phyloP scores from a whole-genome alignment of 345 rosid genomes.

The Excoecaria agallocha region DNA sequence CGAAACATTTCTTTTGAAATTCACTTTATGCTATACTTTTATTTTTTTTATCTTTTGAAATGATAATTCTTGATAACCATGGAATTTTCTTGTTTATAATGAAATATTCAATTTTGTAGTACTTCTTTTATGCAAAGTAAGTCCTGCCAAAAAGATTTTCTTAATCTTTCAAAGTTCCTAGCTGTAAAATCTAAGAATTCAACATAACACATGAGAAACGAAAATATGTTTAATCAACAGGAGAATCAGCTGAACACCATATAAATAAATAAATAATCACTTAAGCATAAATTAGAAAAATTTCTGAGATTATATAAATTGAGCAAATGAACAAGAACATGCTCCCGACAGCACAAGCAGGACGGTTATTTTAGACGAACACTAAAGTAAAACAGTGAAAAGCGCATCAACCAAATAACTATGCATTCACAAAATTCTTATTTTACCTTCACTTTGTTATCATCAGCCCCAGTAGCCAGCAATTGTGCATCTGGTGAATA shows the following conservation, averaged over 20 bases:
- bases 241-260: background rate
- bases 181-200: background rate
- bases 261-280: too few relatives aligned
- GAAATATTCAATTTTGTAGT: background rate
- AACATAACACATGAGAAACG: background rate
- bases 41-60: too few relatives aligned
- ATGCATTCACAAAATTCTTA: background rate
- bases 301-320: too few relatives aligned
- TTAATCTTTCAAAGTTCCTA: background rate
- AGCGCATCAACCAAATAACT: background rate
- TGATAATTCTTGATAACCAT: background rate
- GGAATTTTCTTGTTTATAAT: background rate
- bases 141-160: background rate
- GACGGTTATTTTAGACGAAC: too few relatives aligned
- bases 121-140: background rate
- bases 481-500: conserved; percentile 93
- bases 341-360: too few relatives aligned
- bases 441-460: conserved; percentile 92
- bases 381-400: too few relatives aligned
- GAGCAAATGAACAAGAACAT: too few relatives aligned
- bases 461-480: conserved; percentile 96
- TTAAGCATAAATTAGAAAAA: too few relatives aligned
- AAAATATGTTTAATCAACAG: background rate
- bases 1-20: background rate
- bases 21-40: background rate